These are phyloP conservation scores for Amphicarpaea edgeworthii DNA, from an alignment of 306 rosid species.

Conservation along the genomic window DNA sequence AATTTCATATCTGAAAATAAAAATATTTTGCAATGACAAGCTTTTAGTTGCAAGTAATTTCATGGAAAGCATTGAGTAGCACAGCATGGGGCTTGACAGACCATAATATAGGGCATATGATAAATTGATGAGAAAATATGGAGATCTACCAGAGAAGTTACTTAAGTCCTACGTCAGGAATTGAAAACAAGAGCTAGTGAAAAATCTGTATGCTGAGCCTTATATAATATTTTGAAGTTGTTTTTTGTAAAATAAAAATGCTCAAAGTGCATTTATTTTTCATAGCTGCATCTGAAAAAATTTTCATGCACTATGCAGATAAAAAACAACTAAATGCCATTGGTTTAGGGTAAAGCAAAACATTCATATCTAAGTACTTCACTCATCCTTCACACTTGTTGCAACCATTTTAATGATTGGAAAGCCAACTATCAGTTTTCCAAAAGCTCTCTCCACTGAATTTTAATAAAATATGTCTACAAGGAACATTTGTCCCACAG, in stretches of 20 bases:
- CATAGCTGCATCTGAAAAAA: constrained; percentile 2
- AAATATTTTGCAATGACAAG: constrained; percentile 20
- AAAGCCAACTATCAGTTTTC: constrained; percentile 5
- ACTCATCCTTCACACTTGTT: constrained; percentile 21
- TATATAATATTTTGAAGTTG: not conserved
- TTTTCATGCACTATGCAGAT: not conserved
- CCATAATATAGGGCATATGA: not conserved
- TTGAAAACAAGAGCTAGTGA: constrained; percentile 26
- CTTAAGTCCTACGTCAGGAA: not conserved
- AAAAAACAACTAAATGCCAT: not conserved
- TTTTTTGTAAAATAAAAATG: not conserved
- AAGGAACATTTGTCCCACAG: constrained; percentile 2
- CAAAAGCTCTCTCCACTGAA: not conserved
- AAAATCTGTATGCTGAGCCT: not conserved
- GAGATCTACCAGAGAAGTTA: not conserved
- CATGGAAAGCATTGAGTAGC: constrained; percentile 12
- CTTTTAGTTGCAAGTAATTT: constrained; percentile 11
- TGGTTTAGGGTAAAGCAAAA: not conserved
- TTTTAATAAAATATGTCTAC: constrained; percentile 14
- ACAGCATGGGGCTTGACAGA: not conserved
- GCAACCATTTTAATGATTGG: constrained; percentile 9
- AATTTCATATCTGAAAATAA: constrained; percentile 1
- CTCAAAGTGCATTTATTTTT: not conserved
- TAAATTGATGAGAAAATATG: constrained; percentile 9
- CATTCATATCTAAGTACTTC: constrained; percentile 13